Evolutionary conservation across 768 basidiomycete species (phyloP).

Genomic region (Amanita jacksonii): DNA sequence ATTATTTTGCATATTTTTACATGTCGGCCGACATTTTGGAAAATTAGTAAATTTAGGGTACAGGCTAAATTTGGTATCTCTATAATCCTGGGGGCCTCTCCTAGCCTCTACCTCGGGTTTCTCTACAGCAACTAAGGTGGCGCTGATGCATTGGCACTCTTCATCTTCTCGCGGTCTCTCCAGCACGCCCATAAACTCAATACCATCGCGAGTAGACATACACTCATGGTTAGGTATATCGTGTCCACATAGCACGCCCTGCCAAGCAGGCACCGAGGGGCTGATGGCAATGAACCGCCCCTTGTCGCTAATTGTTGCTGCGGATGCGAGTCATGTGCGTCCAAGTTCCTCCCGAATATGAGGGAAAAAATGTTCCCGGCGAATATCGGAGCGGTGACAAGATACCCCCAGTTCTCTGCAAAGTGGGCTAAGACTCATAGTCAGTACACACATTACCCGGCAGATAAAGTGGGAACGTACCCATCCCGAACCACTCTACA

Average conservation of each 20-base stretch:
- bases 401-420: slow-evolving; percentile 81
- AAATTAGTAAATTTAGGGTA: no score
- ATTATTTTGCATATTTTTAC: no score
- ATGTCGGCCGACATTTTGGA: no score
- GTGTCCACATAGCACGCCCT: slow-evolving; percentile 51
- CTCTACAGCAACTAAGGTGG: background rate
- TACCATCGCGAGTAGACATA: slow-evolving; percentile 34
- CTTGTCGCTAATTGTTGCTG: background rate
- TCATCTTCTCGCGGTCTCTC: slow-evolving; percentile 32
- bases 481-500: slow-evolving; percentile 85
- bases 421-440: slow-evolving; percentile 43
- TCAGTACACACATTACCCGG: background rate
- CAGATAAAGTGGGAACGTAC: no score
- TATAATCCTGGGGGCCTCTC: no score
- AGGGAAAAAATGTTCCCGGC: slow-evolving; percentile 82
- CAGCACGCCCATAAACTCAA: slow-evolving; percentile 44
- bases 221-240: slow-evolving; percentile 40
- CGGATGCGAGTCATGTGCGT: slow-evolving; percentile 42
- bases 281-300: background rate
- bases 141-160: background rate
- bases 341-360: slow-evolving; percentile 72
- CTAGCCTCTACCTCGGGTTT: background rate
- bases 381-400: slow-evolving; percentile 62
- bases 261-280: slow-evolving; percentile 44
- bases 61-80: no score